A percentile compares a stretch with the other conserved stretches of the same genome.
These are phyloP conservation scores for Magnusiomyces starmeri DNA, from an alignment of 1,139 yeast genomes.

Conservation along the genomic window DNA sequence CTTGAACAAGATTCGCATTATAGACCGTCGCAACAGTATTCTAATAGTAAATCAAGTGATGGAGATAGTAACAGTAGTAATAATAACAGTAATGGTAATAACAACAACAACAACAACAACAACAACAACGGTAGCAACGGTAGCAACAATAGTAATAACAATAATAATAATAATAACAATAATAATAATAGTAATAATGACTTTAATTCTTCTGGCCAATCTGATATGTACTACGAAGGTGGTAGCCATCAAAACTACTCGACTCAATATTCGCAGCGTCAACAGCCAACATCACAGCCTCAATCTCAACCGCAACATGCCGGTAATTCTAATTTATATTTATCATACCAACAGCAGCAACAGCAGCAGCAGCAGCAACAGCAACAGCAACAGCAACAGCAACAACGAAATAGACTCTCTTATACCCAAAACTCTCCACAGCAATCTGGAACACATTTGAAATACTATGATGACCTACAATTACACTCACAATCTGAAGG, in stretches of 20 bases:
- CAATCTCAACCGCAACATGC: not conserved
- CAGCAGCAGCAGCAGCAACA: slow-evolving; percentile 4
- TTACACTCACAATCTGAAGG: too few relatives aligned
- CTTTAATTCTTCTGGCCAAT: too few relatives aligned
- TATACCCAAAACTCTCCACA: too few relatives aligned
- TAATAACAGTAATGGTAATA: not conserved
- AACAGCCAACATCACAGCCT: not conserved
- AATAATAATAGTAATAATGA: too few relatives aligned
- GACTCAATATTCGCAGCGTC: not conserved
- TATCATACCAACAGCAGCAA: slow-evolving; percentile 4
- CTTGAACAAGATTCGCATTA: too few relatives aligned
- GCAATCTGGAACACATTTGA: too few relatives aligned
- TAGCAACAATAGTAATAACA: not conserved
- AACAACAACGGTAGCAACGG: not conserved
- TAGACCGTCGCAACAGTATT: too few relatives aligned
- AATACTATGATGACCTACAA: too few relatives aligned
- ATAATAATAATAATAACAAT: not conserved
- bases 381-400: not conserved
- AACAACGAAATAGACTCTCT: too few relatives aligned
- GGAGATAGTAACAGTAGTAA: too few relatives aligned
- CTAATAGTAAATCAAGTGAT: too few relatives aligned
- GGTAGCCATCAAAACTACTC: not conserved
- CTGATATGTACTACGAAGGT: not conserved
- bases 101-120: not conserved
- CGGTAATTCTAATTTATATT: too few relatives aligned